A percentile compares a stretch with the other conserved stretches of the same genome.
Conservation (phyloP, 2,329 filamentous ascomycete species). For the Calonectria crousiana region DNA sequence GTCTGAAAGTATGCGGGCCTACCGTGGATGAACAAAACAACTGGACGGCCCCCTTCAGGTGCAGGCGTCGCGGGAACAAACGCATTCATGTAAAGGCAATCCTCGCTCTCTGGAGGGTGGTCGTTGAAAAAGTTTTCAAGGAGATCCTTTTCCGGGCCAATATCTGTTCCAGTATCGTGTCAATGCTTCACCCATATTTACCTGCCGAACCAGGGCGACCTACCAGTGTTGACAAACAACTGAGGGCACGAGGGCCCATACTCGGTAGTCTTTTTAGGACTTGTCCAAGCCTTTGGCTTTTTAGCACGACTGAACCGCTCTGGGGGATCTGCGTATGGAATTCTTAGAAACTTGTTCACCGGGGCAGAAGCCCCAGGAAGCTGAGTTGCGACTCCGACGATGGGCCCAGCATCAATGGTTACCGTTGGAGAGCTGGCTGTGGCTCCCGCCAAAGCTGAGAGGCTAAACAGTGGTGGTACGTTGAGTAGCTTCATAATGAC, state of each 20-base stretch:
- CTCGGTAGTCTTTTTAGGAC: conserved; percentile 13
- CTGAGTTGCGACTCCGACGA: conserved; percentile 28
- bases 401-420: conserved; percentile 31
- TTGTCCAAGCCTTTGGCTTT: conserved; percentile 32
- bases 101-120: conserved; percentile 41
- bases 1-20: too few relatives aligned
- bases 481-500: conserved; percentile 27
- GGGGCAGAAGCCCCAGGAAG: conserved; percentile 30
- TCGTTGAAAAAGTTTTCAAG: conserved; percentile 36
- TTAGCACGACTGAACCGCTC: conserved; percentile 31
- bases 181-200: neutral
- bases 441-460: conserved; percentile 8
- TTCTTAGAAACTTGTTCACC: conserved; percentile 38
- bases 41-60: conserved; percentile 27
- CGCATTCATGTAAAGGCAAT: conserved; percentile 45
- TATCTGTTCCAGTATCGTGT: conserved; percentile 24
- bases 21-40: conserved; percentile 43
- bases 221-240: conserved; percentile 31
- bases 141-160: conserved; percentile 34
- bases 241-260: conserved; percentile 38
- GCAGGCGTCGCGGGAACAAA: conserved; percentile 36
- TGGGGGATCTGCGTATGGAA: conserved; percentile 36
- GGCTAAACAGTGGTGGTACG: neutral
- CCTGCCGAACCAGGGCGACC: neutral
- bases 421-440: conserved; percentile 20